phyloP scores from a whole-genome alignment of 2,329 filamentous ascomycete genomes.

The Kalmusia sp. region DNA sequence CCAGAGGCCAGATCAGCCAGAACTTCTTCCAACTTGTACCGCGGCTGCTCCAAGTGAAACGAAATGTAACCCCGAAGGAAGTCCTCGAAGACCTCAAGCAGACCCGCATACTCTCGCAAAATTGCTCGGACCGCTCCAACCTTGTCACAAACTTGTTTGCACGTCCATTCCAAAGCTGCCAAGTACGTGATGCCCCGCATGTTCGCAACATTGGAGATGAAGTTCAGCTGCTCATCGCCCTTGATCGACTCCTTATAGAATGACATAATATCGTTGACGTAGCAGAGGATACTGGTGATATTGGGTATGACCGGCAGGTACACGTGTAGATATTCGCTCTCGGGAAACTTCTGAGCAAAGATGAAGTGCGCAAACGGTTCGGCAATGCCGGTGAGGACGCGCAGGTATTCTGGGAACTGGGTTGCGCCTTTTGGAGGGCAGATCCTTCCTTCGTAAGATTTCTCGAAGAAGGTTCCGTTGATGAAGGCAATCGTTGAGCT shows the following conservation, averaged over 20 bases:
- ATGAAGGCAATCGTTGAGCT: background rate
- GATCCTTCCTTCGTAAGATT: background rate
- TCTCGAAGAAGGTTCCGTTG: background rate
- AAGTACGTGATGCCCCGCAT: background rate
- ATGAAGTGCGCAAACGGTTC: background rate
- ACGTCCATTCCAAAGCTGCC: too few relatives aligned
- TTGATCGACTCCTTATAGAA: background rate
- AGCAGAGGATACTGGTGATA: background rate
- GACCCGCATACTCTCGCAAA: too few relatives aligned
- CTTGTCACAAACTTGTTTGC: too few relatives aligned
- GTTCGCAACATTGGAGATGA: background rate
- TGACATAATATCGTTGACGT: background rate
- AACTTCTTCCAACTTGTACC: too few relatives aligned
- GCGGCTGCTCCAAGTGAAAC: too few relatives aligned
- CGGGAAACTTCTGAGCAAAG: background rate
- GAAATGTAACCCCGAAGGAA: too few relatives aligned
- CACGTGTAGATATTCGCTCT: background rate
- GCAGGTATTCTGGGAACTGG: background rate
- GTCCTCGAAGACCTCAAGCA: too few relatives aligned
- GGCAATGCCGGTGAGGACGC: background rate
- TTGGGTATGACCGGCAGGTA: background rate
- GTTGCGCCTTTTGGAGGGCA: background rate
- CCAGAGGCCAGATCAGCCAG: too few relatives aligned
- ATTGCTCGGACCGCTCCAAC: too few relatives aligned
- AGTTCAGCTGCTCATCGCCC: background rate